These are phyloP conservation scores for Clonostachys rosea DNA, from an alignment of 2,329 filamentous ascomycete genomes.

Conservation along the genomic window DNA sequence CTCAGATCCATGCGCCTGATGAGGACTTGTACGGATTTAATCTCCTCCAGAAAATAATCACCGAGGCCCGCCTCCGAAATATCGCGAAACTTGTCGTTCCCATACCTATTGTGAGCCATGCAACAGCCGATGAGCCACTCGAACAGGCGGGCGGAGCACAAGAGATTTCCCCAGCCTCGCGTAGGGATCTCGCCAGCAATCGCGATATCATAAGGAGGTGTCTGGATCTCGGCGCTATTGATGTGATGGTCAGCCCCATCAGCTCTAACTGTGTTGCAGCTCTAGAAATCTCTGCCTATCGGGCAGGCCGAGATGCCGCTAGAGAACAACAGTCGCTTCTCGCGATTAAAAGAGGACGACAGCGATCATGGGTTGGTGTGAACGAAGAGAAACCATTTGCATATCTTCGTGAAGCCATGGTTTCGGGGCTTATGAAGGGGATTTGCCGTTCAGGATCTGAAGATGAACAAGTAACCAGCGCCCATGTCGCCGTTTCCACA, in stretches of 20 bases:
- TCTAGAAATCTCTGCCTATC: conserved; percentile 79
- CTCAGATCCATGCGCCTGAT: conserved; percentile 33
- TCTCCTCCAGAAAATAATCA: conserved; percentile 51
- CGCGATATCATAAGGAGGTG: conserved; percentile 59
- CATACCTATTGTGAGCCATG: conserved; percentile 45
- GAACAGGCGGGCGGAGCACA: conserved; percentile 24
- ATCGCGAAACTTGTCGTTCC: conserved; percentile 52
- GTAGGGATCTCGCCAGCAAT: conserved; percentile 18
- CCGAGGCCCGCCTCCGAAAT: conserved; percentile 51
- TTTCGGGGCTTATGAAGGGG: conserved; percentile 82
- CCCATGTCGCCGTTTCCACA: conserved; percentile 63
- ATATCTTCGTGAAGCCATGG: conserved; percentile 89
- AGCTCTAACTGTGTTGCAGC: conserved; percentile 69
- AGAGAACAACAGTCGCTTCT: conserved; percentile 69
- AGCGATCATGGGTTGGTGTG: conserved; percentile 88
- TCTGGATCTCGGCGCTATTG: conserved; percentile 79
- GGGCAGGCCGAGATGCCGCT: conserved; percentile 70
- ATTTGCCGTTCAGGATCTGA: conserved; percentile 71
- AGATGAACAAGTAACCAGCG: conserved; percentile 57
- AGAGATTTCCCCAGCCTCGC: conserved; percentile 21
- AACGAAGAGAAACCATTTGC: conserved; percentile 82
- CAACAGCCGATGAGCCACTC: conserved; percentile 21
- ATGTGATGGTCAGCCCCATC: conserved; percentile 79
- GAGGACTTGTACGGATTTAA: conserved; percentile 51
- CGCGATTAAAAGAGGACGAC: conserved; percentile 69